phyloP scores from a whole-genome alignment of 2,329 filamentous ascomycete genomes.

The Pseudogymnoascus sp. region DNA sequence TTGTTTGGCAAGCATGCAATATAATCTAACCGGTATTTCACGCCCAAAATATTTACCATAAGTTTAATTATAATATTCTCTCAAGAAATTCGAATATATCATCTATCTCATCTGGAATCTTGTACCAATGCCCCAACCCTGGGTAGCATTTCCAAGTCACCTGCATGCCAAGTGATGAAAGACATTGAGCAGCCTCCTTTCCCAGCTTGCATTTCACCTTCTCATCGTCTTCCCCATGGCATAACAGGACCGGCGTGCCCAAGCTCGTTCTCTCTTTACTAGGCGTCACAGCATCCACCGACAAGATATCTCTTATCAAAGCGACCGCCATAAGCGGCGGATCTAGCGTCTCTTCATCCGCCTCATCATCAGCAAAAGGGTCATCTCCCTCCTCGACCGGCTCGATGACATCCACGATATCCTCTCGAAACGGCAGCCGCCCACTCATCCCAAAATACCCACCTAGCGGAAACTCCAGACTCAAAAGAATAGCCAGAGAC shows the following conservation, averaged over 20 bases:
- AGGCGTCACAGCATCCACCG: background rate
- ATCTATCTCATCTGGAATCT: constrained; percentile 39
- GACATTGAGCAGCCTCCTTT: constrained; percentile 32
- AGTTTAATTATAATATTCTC: constrained; percentile 8
- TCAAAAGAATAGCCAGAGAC: constrained; percentile 34
- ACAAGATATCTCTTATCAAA: background rate
- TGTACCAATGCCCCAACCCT: constrained; percentile 40
- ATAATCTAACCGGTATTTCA: background rate
- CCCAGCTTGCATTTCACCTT: constrained; percentile 27
- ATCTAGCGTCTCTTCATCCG: background rate
- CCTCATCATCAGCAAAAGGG: background rate
- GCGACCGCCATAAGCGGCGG: background rate
- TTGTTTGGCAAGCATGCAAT: background rate
- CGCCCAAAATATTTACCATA: background rate
- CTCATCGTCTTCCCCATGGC: background rate
- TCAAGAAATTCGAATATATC: constrained; percentile 33
- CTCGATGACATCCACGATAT: constrained; percentile 25
- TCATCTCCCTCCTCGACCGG: background rate
- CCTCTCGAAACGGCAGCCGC: constrained; percentile 34
- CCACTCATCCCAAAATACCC: constrained; percentile 41
- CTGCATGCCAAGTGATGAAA: constrained; percentile 25
- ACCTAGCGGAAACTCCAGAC: constrained; percentile 29
- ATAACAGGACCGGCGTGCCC: background rate
- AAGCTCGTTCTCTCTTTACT: background rate
- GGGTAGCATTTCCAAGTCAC: constrained; percentile 35